Base-by-base conservation (phyloP, 495 filamentous ascomycete genomes). In the Margaritispora aquatica region DNA sequence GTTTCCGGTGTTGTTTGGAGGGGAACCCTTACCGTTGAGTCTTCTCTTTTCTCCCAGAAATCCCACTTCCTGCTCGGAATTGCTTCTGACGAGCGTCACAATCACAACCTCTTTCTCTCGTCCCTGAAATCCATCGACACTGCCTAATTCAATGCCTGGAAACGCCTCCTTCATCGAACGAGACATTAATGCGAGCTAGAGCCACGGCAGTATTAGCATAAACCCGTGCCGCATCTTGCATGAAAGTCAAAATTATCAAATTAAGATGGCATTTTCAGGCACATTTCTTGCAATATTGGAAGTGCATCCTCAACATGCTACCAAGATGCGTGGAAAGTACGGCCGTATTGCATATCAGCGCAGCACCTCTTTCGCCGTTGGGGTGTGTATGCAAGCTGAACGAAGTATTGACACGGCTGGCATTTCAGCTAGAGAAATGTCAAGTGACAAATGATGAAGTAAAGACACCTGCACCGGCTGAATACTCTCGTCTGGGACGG, bases 21-120 rank as follows among this genome's bases (percentile, higher is more conserved):
- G 31, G 17, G 21, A 36, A 50, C 19, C 38, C 50, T 54, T 68
- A 92, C 90, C 94, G 71, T 99, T 99, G 60, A 97, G 70, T 51
- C 94, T 79, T 52, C 94, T 77, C 74, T 91, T 93, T 75, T 99
- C 94, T n/a, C 83, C 89, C 51, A 99, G 74, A 68, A 99, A 98
- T 15, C 94, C 94, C 11, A 96, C 91, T 72, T 97, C 92, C 24
- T 86, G 80, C 54, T 88, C 84, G 20, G 81, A 64, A 73, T 97
- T 97, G 72, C 92, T 96, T 62, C 94, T 79, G 36, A 99, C 94
- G 22, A 97, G 77, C 69, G 84, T 91, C 19, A 99, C 84, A 29
- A 99, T 82, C 36, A 99, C 87, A 1, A 88, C 94, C 70, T 99
- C 94, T 72, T 99, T 98, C 73, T 99, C 94, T 13, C 94, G 80